Evolutionary conservation across 2,329 filamentous ascomycete genomes (phyloP).

Genomic region (Pseudogymnoascus sp.): DNA sequence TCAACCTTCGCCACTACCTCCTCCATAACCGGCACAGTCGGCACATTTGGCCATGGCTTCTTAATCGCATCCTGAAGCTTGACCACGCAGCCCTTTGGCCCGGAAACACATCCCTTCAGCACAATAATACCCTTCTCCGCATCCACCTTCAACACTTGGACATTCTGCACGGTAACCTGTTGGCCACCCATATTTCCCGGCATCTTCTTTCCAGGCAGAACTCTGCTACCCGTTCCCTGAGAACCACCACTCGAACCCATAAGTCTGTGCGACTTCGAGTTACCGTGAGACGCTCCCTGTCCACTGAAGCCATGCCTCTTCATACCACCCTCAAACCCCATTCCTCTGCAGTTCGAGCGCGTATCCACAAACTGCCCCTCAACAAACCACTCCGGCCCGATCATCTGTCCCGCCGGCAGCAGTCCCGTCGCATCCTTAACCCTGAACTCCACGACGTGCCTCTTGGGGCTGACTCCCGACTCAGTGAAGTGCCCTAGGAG

Average conservation of each 20-base stretch:
- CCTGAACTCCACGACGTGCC: constrained; percentile 76
- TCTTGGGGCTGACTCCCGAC: constrained; percentile 75
- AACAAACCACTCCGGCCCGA: constrained; percentile 85
- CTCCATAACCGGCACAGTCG: constrained; percentile 42
- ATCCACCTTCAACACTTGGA: constrained; percentile 83
- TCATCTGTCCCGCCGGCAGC: constrained; percentile 62
- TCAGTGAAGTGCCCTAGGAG: constrained; percentile 81
- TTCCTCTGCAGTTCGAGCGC: constrained; percentile 68
- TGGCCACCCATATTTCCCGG: constrained; percentile 89
- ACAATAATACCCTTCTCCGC: constrained; percentile 79
- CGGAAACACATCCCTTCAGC: constrained; percentile 77
- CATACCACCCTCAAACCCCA: constrained; percentile 96
- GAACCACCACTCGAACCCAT: constrained; percentile 85
- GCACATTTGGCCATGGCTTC: constrained; percentile 62
- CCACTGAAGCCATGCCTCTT: constrained; percentile 87
- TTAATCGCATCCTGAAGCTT: constrained; percentile 85
- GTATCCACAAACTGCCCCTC: constrained; percentile 88
- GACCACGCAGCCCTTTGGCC: constrained; percentile 79
- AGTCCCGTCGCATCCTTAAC: constrained; percentile 68
- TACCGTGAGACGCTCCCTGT: constrained; percentile 88
- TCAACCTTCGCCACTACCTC: constrained; percentile 34
- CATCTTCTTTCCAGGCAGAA: constrained; percentile 96
- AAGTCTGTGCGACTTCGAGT: constrained; percentile 85
- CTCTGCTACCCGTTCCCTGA: constrained; percentile 86
- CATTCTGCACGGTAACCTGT: constrained; percentile 81